A percentile compares a stretch with the other conserved stretches of the same genome.
These are phyloP conservation scores for Blastomyces emzantsi DNA, from an alignment of 2,329 filamentous ascomycete species.

Conservation along the genomic window DNA sequence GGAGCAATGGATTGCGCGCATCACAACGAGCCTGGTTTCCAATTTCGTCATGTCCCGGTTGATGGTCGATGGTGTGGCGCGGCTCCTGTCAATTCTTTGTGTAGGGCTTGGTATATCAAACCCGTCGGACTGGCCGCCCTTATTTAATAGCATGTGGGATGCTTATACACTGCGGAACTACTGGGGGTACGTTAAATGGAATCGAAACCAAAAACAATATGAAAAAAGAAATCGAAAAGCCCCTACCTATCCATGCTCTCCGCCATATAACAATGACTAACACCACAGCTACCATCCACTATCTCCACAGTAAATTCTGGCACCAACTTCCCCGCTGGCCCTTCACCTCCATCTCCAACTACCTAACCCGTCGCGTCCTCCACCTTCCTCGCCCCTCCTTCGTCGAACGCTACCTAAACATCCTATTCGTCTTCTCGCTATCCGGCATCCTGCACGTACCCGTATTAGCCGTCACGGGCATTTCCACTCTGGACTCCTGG, in stretches of 20 bases:
- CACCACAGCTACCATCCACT: not conserved
- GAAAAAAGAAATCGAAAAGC: not conserved
- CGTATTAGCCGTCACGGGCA: slow-evolving; percentile 14
- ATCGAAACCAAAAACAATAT: not conserved
- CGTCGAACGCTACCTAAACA: slow-evolving; percentile 23
- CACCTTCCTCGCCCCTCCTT: slow-evolving; percentile 17
- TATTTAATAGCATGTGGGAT: slow-evolving; percentile 21
- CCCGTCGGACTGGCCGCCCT: slow-evolving; percentile 20
- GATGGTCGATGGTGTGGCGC: not conserved
- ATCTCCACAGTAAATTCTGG: slow-evolving; percentile 22
- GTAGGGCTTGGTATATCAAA: slow-evolving; percentile 12
- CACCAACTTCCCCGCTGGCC: slow-evolving; percentile 24
- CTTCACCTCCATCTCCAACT: slow-evolving; percentile 14
- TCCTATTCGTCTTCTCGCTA: slow-evolving; percentile 24
- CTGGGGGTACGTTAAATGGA: slow-evolving; percentile 22
- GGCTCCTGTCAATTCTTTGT: not conserved
- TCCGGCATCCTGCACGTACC: slow-evolving; percentile 23
- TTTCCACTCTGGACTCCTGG: slow-evolving; percentile 13
- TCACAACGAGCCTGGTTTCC: slow-evolving; percentile 11
- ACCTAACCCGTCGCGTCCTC: slow-evolving; percentile 18
- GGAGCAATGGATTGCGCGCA: slow-evolving; percentile 15
- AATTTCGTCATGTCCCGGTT: not conserved
- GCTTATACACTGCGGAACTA: slow-evolving; percentile 22
- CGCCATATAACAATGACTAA: not conserved
- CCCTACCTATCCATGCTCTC: not conserved